Conservation (phyloP, 306 rosid genomes). For the Vigna reflexopilosa region DNA sequence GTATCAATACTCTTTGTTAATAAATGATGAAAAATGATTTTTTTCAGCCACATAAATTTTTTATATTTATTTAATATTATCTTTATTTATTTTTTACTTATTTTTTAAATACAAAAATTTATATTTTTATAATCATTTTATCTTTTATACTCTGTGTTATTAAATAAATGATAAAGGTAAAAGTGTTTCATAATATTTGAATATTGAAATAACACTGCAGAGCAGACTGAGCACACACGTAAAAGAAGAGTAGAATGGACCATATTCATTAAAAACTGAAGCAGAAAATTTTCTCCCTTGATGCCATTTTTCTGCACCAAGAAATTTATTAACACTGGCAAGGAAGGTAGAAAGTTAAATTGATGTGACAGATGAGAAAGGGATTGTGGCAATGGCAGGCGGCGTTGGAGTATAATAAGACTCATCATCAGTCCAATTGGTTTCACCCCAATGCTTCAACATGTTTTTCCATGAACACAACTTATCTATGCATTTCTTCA, state of each 20-base stretch:
- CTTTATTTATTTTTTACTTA: too few relatives aligned
- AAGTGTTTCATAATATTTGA: too few relatives aligned
- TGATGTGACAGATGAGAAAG: neutral
- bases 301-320: neutral
- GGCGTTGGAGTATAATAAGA: constrained; percentile 14
- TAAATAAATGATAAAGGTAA: too few relatives aligned
- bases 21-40: too few relatives aligned
- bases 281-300: neutral
- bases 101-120: too few relatives aligned
- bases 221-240: neutral
- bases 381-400: neutral
- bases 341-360: neutral
- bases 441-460: constrained; percentile 23
- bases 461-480: constrained; percentile 14
- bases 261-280: neutral
- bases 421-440: constrained; percentile 13
- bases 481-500: constrained; percentile 17
- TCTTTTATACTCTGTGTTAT: too few relatives aligned
- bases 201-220: neutral
- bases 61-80: too few relatives aligned
- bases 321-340: neutral
- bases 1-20: too few relatives aligned
- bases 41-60: too few relatives aligned
- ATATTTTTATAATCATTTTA: too few relatives aligned
- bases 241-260: neutral